Base-by-base conservation (phyloP, 1,139 yeast genomes). In the Saccharomyces pastorianus region DNA sequence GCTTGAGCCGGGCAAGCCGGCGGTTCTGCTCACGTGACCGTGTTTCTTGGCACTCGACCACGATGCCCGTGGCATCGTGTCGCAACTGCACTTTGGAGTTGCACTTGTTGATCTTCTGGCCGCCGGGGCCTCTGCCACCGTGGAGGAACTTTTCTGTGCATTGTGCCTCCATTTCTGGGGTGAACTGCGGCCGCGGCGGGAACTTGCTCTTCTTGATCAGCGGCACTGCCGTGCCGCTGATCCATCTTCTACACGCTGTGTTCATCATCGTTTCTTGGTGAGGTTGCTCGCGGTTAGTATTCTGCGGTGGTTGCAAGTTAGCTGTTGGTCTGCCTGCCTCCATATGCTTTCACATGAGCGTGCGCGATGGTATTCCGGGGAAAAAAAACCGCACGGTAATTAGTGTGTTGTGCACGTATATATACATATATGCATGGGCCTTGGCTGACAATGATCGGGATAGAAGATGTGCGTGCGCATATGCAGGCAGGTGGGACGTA, bases 101-200 rank as follows among this genome's bases (percentile, higher is more conserved):
- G n/a, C 95, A 84, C 65, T 93, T 91, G 68, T 93, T 93, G 70
- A 93, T 90, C 72, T 76, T 91, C 69, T 93, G 98, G 1, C 98
- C 99, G 4, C 99, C 98, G 14, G 95, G 91, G 0, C 98, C 98
- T 2, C 84, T 71, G 0, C 97, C 97, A 9, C 98, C 98, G 69
- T 90, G 90, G 47, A 91, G 74, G 66, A 91, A 91, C 56, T 81
- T 86, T 65, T 91, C 98, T 17, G 81, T 73, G 63, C 95, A 69
- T 63, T 91, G 84, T 6, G 48, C 34, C 51, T 68, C 72, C 60
- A 67, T 54, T 61, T 82, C 68, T 67, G 82, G 76, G 57, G 75
- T 73, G 71, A 93, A 78, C 62, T 81, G 82, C 0, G 96, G 96
- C 46, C 96, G 74, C 0, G 96, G 88, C 0, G 98, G 98, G 58